Evolutionary conservation across 208 protist genomes (phyloP), one percentile per base, ranked within the genome.

Genomic region (Lotmaria passim): DNA sequence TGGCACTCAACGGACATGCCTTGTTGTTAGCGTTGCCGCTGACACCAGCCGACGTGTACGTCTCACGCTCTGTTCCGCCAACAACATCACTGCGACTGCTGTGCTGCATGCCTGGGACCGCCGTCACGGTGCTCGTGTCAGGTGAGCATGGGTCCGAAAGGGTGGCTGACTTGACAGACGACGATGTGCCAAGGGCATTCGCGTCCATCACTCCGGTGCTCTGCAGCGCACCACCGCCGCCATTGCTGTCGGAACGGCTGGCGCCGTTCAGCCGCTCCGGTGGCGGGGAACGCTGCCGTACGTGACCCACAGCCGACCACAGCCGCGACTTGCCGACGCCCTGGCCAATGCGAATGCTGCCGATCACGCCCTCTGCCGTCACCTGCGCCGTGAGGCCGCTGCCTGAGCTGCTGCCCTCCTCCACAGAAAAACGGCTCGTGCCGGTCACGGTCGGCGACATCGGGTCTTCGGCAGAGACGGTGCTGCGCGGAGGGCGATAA

Each of bases 391-490:
- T 34, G 2, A 43, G 21, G 8, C 7, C 41, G 17, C 24, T 17
- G 14, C 23, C 28, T 6, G 41, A 5, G 26, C 57, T 51, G 43
- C 58, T 51, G 57, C 23, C 10, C 6, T 61, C 64, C 24, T 62
- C 64, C 4, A n/a, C 23, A 6, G 41, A 60, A 26, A 70, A 55
- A 6, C 31, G 51, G 7, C 30, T 38, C 8, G 38, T 19, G 39
- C 10, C 41, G 57, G 24, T 23, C 10, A 19, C 11, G 14, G 39
- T 46, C 19, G 64, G 64, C 33, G 64, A 70, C 34, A 38, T 62
- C 14, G 64, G 51, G 17, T 62, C 64, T 3, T 70, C 64, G 28
- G 30, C 33, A n/a, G 64, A 70, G 4, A 70, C 64, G 26, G 51
- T 61, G 64, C 39, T 70, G 52, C 64, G 51, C 21, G 41, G 41